Base-by-base conservation (phyloP, 257 asterid genomes). In the Voacanga thouarsii region DNA sequence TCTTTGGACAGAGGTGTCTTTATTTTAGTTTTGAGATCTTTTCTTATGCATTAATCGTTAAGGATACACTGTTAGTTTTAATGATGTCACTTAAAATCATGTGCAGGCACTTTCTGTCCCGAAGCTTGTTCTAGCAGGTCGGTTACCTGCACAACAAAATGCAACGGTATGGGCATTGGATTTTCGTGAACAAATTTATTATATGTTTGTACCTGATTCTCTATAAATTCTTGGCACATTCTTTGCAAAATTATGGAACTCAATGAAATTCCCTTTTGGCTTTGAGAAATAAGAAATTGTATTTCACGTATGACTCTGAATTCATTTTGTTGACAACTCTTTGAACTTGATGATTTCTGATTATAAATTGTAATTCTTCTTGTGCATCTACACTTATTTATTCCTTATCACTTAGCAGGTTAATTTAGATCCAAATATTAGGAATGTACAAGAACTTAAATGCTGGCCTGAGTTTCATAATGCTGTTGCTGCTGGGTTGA, bases 381-480 rank as follows among this genome's bases (percentile, higher is more conserved):
- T 39, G 16, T 67, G 50, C 49, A 28, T 39, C 26, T 39, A 39
- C 39, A 7, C 50, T 7, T 6, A 7, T 26, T 80, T 75, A 16
- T 43, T 59, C 49, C 37, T 33, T 33, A 61, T 63, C 49, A 28
- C 68, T 61, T 80, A 59, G 84, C 92, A 95, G 99, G 96, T 95
- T 80, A 95, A 92, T 79, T 82, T 95, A 78, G 99, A 95, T 71
- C 94, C 98, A 50, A 93, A 90, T 71, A 80, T 89, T 78, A 89
- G 97, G 89, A 95, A 93, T 83, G 83, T 93, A 75, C 98, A 89
- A 81, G 99, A 95, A 71, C 90, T 95, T 30, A 92, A 89, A 80
- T 88, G 90, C 82, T 95, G 99, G 98, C 97, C 99, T 24, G 99
- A 95, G 88, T 95, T 95, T 87, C 98, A 95, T 89, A 95, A 95